These are phyloP conservation scores for Penicillium sp. DNA, from an alignment of 2,329 filamentous ascomycete species.

Conservation along the genomic window DNA sequence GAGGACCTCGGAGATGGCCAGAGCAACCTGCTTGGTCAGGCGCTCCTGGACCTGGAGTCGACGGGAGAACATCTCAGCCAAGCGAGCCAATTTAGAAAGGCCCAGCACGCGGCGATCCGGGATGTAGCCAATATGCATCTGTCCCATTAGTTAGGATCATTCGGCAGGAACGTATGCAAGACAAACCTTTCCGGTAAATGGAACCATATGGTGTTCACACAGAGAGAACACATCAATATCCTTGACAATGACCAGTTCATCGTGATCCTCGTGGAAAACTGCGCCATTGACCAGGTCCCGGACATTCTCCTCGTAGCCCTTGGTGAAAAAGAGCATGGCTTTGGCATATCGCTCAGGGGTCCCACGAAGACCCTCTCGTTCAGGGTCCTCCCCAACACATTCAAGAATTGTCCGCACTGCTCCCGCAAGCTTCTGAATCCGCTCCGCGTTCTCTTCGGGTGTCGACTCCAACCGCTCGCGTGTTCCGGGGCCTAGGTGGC, in stretches of 20 bases:
- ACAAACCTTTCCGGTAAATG: conserved; percentile 84
- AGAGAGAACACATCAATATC: conserved; percentile 93
- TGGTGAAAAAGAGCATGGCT: conserved; percentile 91
- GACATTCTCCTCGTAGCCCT: conserved; percentile 94
- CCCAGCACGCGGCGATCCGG: conserved; percentile 87
- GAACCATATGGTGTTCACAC: conserved; percentile 96
- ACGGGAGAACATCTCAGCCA: conserved; percentile 94
- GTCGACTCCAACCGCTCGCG: conserved; percentile 53
- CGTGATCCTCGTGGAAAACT: conserved; percentile 93
- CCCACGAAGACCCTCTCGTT: conserved; percentile 59
- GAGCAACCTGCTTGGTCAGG: conserved; percentile 89
- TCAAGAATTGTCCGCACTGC: conserved; percentile 61
- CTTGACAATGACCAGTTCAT: conserved; percentile 96
- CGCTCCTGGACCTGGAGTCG: conserved; percentile 94
- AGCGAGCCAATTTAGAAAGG: conserved; percentile 88
- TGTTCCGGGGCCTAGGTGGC: conserved; percentile 42
- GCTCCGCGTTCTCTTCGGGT: conserved; percentile 54
- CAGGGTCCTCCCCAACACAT: conserved; percentile 62
- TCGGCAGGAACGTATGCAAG: not conserved
- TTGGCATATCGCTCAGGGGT: conserved; percentile 86
- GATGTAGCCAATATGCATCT: conserved; percentile 99
- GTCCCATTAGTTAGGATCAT: conserved; percentile 14
- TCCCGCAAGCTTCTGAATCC: conserved; percentile 58
- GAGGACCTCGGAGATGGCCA: conserved; percentile 87
- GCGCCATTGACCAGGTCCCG: conserved; percentile 87